Percentiles rank a stretch among this genome's conserved stretches.
Evolutionary conservation across 2,329 filamentous ascomycete genomes (phyloP).

Genomic region (Coniochaeta ligniaria): DNA sequence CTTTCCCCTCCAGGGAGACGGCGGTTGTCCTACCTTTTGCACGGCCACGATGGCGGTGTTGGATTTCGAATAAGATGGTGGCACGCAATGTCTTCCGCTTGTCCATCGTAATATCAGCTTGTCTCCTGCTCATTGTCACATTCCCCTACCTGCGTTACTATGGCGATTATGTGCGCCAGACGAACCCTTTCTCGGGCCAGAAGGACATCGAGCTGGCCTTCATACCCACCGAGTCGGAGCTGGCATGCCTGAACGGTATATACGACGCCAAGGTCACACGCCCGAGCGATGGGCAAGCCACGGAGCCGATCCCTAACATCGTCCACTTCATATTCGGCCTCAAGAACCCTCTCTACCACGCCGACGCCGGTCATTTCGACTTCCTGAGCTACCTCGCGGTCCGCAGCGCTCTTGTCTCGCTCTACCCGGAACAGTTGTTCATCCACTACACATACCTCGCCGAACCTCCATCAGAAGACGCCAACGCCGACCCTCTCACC

Average conservation of each 20-base stretch:
- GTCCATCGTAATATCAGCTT: constrained; percentile 12
- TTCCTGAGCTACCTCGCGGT: constrained; percentile 30
- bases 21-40: neutral
- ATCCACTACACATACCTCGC: constrained; percentile 31
- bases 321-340: constrained; percentile 30
- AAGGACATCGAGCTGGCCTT: constrained; percentile 24
- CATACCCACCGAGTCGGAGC: constrained; percentile 20
- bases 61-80: constrained; percentile 4
- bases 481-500: constrained; percentile 20
- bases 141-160: constrained; percentile 14
- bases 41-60: neutral
- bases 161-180: constrained; percentile 24
- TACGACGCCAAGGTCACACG: constrained; percentile 8
- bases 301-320: constrained; percentile 26
- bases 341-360: constrained; percentile 22
- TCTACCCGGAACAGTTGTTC: constrained; percentile 25
- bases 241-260: constrained; percentile 23
- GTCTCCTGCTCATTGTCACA: constrained; percentile 15
- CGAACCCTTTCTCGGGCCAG: constrained; percentile 24
- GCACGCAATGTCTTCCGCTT: constrained; percentile 8
- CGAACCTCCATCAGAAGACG: constrained; percentile 21
- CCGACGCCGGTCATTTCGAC: constrained; percentile 23
- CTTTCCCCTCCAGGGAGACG: neutral
- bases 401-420: constrained; percentile 26
- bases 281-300: neutral